Percentiles rank a stretch among this genome's conserved stretches.
These are phyloP conservation scores for Tylopilus sp. DNA, from an alignment of 768 basidiomycete species.

Conservation along the genomic window DNA sequence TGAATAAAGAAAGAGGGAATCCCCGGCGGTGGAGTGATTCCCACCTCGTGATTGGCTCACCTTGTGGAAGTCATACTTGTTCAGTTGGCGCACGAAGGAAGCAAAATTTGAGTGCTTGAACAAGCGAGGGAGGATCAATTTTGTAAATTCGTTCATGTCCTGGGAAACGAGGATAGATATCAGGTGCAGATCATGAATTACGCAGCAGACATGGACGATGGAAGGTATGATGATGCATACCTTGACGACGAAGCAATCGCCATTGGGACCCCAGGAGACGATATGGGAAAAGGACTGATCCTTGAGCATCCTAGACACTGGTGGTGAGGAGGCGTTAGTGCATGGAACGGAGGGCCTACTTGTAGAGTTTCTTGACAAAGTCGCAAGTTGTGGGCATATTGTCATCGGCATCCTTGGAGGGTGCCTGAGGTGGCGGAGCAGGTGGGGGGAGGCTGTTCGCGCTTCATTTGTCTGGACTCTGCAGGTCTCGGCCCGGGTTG, in stretches of 20 bases:
- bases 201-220: not conserved
- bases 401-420: constrained; percentile 52
- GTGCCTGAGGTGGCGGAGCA: constrained; percentile 11
- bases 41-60: constrained; percentile 32
- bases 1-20: constrained; percentile 2
- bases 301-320: constrained; percentile 75
- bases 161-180: constrained; percentile 20
- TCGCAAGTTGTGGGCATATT: constrained; percentile 88
- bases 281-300: constrained; percentile 68
- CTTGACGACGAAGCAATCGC: constrained; percentile 91
- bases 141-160: constrained; percentile 97
- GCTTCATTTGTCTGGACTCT: constrained; percentile 29
- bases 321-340: constrained; percentile 1
- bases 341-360: constrained; percentile 43
- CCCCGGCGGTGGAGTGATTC: not conserved
- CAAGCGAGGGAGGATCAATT: constrained; percentile 82
- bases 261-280: constrained; percentile 79
- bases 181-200: constrained; percentile 1
- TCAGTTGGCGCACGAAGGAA: constrained; percentile 86
- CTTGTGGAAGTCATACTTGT: constrained; percentile 98
- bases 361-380: constrained; percentile 94
- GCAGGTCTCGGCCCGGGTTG: constrained; percentile 17
- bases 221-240: constrained; percentile 20
- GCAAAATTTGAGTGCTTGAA: constrained; percentile 97
- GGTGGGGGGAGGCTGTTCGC: constrained; percentile 28